Base-by-base conservation (phyloP, 768 basidiomycete species). In the Phylloporus arenicola region DNA sequence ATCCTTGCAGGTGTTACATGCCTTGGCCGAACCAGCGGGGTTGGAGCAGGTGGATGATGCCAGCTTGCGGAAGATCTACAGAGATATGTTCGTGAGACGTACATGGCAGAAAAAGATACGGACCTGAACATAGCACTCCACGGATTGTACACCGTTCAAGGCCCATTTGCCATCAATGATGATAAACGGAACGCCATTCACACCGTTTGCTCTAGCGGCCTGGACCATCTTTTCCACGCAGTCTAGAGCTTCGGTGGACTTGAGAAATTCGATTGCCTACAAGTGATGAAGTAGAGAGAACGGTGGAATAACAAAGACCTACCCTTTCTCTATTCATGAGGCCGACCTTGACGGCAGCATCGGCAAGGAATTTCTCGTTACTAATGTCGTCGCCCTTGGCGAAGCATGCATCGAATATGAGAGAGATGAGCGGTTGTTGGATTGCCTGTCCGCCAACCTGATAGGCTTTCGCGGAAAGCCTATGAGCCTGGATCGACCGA, bases 181-280 rank as follows among this genome's bases (percentile, higher is more conserved):
- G 48, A 75, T 70, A 61, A 77, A 79, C 0, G 79, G 79, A 1
- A 80, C 77, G 31, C 79, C 79, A 1, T 68, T 71, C 52, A 80
- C 75, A 5, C 76, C 74, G n/a, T 69, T 64, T 22, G 64, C 58
- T 51, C 71, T 70, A 3, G 76, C 75, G 12, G 69, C 66, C 8
- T 62, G 57, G 47, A 76, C 65, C 54, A 71, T 73, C 22, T 65
- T 65, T 42, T 71, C 58, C 7, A 79, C 72, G 35, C 74, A 75
- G 29, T 68, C 60, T 24, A 65, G 57, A 16, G 71, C 54, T 54
- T 73, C 74, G 39, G 72, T 69, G 1, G 72, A 69, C 37, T 60
- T 51, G 48, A 80, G 65, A 63, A 78, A 79, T 19, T 65, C 57
- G 29, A 60, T 47, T 24, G 74, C 75, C 70, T 77, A 39, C 27